A percentile compares a stretch with the other conserved stretches of the same genome.
phyloP scores from a whole-genome alignment of 176 grass and related monocot genomes.

The Poa pratensis region DNA sequence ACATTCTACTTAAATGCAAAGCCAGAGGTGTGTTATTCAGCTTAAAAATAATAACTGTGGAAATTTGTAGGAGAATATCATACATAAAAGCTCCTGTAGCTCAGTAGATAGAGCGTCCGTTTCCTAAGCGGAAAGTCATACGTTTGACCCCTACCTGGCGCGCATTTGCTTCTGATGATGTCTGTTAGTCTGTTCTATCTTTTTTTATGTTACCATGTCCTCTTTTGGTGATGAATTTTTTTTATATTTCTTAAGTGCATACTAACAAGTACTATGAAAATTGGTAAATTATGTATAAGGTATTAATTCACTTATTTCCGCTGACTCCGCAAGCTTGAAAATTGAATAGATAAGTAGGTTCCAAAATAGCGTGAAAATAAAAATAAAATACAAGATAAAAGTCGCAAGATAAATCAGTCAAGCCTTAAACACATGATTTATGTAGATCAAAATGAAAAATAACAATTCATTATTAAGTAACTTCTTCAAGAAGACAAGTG shows the following conservation, averaged over 20 bases:
- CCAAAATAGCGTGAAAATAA: too few species aligned
- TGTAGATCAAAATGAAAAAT: not conserved
- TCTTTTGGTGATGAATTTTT: not conserved
- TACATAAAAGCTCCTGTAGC: constrained; percentile 70
- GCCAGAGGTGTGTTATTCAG: not conserved
- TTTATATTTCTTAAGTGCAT: not conserved
- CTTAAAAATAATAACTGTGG: too few species aligned
- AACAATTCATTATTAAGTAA: too few species aligned
- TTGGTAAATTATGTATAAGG: not conserved
- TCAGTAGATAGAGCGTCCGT: constrained; percentile 99
- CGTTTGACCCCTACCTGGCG: constrained; percentile 79
- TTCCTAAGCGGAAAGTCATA: constrained; percentile 76
- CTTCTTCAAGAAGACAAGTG: not conserved
- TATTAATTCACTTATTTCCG: not conserved
- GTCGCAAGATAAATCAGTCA: not conserved
- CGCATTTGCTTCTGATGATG: not conserved
- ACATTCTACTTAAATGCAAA: not conserved
- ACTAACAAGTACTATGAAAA: too few species aligned
- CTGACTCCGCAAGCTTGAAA: not conserved
- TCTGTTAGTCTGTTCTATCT: not conserved
- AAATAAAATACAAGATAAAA: not conserved
- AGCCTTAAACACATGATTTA: not conserved
- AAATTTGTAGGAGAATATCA: too few species aligned
- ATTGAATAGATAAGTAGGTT: not conserved
- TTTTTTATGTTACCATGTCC: not conserved